Evolutionary conservation across 345 rosid genomes (phyloP), one percentile per base, ranked within the genome.

Genomic region (Firmiana major): DNA sequence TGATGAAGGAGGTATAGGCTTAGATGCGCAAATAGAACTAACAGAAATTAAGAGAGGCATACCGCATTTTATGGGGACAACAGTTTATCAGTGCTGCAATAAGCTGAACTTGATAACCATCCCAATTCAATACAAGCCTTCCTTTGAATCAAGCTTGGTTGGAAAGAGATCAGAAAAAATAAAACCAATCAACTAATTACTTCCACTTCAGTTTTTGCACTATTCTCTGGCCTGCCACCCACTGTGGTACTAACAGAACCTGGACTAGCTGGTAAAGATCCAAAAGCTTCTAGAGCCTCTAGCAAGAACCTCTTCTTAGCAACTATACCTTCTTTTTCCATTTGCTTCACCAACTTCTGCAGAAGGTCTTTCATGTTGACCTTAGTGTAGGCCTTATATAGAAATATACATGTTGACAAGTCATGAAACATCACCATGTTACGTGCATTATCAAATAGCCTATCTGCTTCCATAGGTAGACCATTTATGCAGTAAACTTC

Each of bases 291-390:
- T 78, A 92, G 74, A 42, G 98, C 92, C 59, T 94, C 97, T 45
- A 89, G 82, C 84, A 92, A 94, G 86, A 94, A 94, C 71, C 88
- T 88, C 83, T 92, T 92, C 73, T 90, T 90, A 9, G 93, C 94
- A 28, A 92, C 87, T 24, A 94, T 84, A 66, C 97, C 95, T 69
- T 90, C 92, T 80, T 75, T 86, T 74, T 89, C 94, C 97, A 94
- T 94, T 72, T 77, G 79, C 84, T 86, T 83, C 77, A 89, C 77
- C 83, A 94, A 79, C 73, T 85, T 82, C 83, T 87, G 88, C 36
- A 91, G 84, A 67, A 89, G 88, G 77, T 89, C 90, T 86, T 92
- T 94, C 85, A 79, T 86, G 66, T 89, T 86, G 76, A 91, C 89
- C 83, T 87, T 91, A 10, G 93, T 89, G 78, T 87, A 94, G 64